Evolutionary conservation across 176 grass and related monocot species (phyloP).

Genomic region (Juncus inflexus): DNA sequence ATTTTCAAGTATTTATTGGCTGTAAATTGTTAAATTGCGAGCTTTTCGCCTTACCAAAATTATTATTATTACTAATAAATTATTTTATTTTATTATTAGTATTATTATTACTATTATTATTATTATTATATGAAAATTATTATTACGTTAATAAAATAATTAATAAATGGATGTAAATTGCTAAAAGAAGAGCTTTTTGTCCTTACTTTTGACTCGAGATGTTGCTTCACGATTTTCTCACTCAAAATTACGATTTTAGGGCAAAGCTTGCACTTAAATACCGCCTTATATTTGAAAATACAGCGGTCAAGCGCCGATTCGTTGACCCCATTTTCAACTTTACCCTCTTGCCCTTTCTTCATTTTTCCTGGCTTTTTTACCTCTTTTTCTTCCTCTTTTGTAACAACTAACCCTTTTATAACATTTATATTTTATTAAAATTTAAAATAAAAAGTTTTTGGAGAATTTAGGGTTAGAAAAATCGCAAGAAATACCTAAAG

Average conservation of each 20-base stretch:
- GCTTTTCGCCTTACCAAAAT: too few relatives aligned
- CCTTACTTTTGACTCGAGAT: constrained; percentile 86
- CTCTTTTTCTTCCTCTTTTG: constrained; percentile 42
- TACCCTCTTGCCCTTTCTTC: constrained; percentile 28
- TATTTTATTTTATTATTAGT: too few relatives aligned
- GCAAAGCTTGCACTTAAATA: constrained; percentile 87
- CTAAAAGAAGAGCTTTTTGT: not conserved
- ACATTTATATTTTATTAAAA: not conserved
- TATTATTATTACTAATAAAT: too few relatives aligned
- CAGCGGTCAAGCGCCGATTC: constrained; percentile 44
- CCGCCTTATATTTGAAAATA: constrained; percentile 83
- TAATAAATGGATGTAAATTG: not conserved
- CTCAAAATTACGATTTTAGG: constrained; percentile 83
- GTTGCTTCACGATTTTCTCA: constrained; percentile 62
- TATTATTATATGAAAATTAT: too few relatives aligned
- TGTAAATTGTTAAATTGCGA: not conserved
- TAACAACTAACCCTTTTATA: constrained; percentile 34
- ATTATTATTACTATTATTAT: too few relatives aligned
- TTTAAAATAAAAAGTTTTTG: too few relatives aligned
- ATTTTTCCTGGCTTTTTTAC: constrained; percentile 22
- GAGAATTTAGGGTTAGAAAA: not conserved
- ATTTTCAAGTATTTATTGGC: not conserved
- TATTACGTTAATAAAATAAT: too few relatives aligned
- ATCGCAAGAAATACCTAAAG: constrained; percentile 40
- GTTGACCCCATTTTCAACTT: constrained; percentile 26